Conservation (phyloP, 1,139 yeast species). For the Kluyveromyces sp. region DNA sequence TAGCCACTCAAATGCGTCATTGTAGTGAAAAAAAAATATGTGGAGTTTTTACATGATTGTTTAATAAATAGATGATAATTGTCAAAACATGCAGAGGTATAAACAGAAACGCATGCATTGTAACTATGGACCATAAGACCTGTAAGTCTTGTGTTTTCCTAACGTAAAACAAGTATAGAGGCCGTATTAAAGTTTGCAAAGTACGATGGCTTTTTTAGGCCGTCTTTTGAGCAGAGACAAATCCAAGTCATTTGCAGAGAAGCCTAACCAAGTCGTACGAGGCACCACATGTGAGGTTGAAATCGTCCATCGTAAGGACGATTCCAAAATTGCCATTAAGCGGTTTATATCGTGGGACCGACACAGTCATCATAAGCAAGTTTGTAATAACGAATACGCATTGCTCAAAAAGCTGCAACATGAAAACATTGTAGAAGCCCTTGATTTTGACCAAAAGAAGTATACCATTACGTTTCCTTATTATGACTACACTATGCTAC, state of each 20-base stretch:
- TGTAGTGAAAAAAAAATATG: too few species aligned
- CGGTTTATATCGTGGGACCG: neutral
- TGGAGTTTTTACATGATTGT: too few species aligned
- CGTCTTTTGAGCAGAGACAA: neutral
- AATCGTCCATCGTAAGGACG: neutral
- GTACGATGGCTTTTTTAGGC: neutral
- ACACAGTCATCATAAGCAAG: conserved; percentile 1
- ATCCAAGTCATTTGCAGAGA: neutral
- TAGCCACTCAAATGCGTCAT: too few species aligned
- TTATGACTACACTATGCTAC: conserved; percentile 2
- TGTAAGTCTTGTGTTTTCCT: too few species aligned
- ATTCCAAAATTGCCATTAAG: conserved; percentile 1
- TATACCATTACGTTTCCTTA: conserved; percentile 5
- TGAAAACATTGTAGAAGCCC: conserved; percentile 3
- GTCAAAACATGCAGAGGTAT: too few species aligned
- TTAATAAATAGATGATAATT: too few species aligned
- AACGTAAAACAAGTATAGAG: too few species aligned
- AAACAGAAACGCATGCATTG: too few species aligned
- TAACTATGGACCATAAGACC: too few species aligned
- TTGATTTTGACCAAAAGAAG: conserved; percentile 1
- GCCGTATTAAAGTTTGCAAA: neutral
- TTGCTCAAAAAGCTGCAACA: conserved; percentile 1
- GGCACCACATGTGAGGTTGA: conserved; percentile 8
- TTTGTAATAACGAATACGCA: conserved; percentile 4
- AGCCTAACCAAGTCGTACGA: neutral